A percentile compares a stretch with the other conserved stretches of the same genome.
Conservation (phyloP, 1,284 basidiomycete species). For the Ganoderma meredithae region DNA sequence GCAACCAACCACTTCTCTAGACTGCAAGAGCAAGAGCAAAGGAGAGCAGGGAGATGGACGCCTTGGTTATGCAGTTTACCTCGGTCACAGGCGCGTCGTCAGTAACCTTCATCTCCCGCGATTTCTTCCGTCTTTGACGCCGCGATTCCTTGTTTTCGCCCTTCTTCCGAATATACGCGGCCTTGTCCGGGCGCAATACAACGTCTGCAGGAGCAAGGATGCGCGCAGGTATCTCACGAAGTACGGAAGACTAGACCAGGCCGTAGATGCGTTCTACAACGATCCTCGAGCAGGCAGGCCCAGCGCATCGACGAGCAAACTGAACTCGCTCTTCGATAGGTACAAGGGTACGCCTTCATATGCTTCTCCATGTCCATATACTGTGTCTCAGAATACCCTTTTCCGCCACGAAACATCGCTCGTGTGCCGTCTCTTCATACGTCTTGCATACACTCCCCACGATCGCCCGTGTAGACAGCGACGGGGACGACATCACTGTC, state of each 20-base stretch:
- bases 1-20: background rate
- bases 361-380: conserved; percentile 9
- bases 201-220: conserved; percentile 57
- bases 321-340: conserved; percentile 74
- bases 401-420: background rate
- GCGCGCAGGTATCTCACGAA: conserved; percentile 79
- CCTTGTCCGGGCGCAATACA: background rate
- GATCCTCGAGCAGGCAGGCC: conserved; percentile 43
- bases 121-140: conserved; percentile 6
- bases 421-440: background rate
- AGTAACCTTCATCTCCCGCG: conserved; percentile 42
- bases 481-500: conserved; percentile 66
- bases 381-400: background rate
- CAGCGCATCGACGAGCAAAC: conserved; percentile 60
- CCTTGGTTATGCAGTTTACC: conserved; percentile 65
- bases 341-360: conserved; percentile 71
- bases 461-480: conserved; percentile 51
- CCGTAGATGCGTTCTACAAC: conserved; percentile 80
- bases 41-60: conserved; percentile 47
- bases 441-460: background rate
- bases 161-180: background rate
- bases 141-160: conserved; percentile 29
- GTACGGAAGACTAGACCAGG: conserved; percentile 74
- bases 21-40: conserved; percentile 30
- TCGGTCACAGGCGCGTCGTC: conserved; percentile 74